Base-by-base conservation (phyloP, 2,329 filamentous ascomycete genomes). In the Pseudogymnoascus sp. region DNA sequence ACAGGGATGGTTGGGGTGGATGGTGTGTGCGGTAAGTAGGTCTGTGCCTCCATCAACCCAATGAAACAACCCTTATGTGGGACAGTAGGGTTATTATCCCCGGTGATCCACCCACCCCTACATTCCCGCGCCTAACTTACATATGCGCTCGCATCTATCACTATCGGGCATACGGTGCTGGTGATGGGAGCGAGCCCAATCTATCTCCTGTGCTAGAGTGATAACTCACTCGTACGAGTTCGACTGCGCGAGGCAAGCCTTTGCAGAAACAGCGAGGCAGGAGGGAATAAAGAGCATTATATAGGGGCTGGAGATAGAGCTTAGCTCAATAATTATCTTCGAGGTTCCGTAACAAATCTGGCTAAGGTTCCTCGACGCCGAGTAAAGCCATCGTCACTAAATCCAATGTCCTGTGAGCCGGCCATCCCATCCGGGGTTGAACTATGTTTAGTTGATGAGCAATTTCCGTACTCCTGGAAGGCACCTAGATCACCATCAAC, bases 241-340 rank as follows among this genome's bases (percentile, higher is more conserved):
- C 72, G 79, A 84, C 68, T 80, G 92, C 67, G 93, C 93, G 0
- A 90, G 96, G 78, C 80, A 88, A 71, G 93, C 92, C 0, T 96
- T 96, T 74, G 31, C 37, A 70, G 31, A 67, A 66, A 2, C 69
- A 5, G 60, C 63, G 6, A 65, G 36, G 21, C 62, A 62, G 28
- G 61, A 61, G 16, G 70, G 69, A 5, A 71, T 72, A 19, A 72
- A 72, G 48, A 67, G 63, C 1, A 36, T 72, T 28, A 70, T 71
- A 21, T 70, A 69, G 54, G 70, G 69, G 16, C 39, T 43, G 3
- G 39, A 43, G 39, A 19, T 43, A 7, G 16, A 16, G 19, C 10
- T 10, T 11, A 43, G 19, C 39, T 43, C 39, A 43, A 43, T 43
- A 43, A 43, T 65, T 57, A 19, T 41, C 19, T 21, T 60, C 37